Percentiles rank a stretch among this genome's conserved stretches.
These are phyloP conservation scores for Gossypium australe DNA, from an alignment of 345 rosid genomes.

Conservation along the genomic window DNA sequence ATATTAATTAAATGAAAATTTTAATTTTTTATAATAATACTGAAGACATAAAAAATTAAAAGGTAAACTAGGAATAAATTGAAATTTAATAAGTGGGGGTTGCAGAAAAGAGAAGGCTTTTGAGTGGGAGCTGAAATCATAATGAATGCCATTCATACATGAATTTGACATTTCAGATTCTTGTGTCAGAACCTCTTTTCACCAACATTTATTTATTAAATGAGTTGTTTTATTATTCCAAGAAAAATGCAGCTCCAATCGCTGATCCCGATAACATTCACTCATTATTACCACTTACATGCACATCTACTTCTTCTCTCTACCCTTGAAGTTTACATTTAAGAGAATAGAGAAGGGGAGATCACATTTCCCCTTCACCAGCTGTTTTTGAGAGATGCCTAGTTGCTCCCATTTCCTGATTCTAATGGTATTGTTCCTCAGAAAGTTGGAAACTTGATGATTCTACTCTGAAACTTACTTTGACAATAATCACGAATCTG, in stretches of 20 bases:
- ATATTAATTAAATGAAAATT: too few species aligned
- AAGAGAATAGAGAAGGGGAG: neutral
- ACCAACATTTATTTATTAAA: too few species aligned
- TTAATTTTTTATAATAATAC: too few species aligned
- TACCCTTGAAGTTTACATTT: too few species aligned
- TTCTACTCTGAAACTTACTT: neutral
- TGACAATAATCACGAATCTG: too few species aligned
- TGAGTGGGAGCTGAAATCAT: slow-evolving; percentile 22
- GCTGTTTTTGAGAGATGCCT: neutral
- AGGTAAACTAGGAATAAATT: too few species aligned
- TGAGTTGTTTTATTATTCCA: too few species aligned
- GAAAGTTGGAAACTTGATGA: neutral
- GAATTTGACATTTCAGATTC: slow-evolving; percentile 73
- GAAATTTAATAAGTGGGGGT: neutral
- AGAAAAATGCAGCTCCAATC: slow-evolving; percentile 22
- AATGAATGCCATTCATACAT: slow-evolving; percentile 30
- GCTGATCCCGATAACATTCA: slow-evolving; percentile 31
- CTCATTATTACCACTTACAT: slow-evolving; percentile 18
- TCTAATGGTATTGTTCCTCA: neutral
- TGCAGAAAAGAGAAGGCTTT: neutral
- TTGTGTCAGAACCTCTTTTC: slow-evolving; percentile 36
- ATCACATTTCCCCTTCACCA: slow-evolving; percentile 19
- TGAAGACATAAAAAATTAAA: too few species aligned
- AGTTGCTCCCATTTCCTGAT: too few species aligned
- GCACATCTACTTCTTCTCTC: neutral